Evolutionary conservation across 352 stramenopile genomes (phyloP).

Genomic region (Phytopythium helicoides): DNA sequence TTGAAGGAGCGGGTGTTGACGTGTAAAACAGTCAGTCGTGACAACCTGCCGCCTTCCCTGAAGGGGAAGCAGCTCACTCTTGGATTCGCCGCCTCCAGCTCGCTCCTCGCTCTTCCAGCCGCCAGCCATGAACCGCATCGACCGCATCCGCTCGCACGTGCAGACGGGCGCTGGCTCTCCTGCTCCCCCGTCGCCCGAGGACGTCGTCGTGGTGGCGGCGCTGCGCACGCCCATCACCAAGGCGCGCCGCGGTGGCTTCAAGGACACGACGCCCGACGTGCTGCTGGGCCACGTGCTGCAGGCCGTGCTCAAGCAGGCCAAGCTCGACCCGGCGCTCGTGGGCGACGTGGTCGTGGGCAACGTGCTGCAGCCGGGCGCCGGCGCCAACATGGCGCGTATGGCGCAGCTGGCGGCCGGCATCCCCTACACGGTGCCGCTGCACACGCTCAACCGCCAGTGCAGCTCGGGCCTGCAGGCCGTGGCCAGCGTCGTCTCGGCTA

Average conservation of each 20-base stretch:
- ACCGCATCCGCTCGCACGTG: too few relatives aligned
- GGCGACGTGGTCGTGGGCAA: constrained; percentile 96
- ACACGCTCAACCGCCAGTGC: constrained; percentile 98
- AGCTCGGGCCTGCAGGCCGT: constrained; percentile 97
- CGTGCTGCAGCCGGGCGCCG: constrained; percentile 95
- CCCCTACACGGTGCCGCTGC: constrained; percentile 86
- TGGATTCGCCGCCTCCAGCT: constrained; percentile 6
- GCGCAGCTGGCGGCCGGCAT: constrained; percentile 91
- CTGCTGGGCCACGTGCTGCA: constrained; percentile 86
- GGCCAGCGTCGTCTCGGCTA: constrained; percentile 89
- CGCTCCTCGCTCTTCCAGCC: not conserved
- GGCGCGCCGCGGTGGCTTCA: constrained; percentile 94
- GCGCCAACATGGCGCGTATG: constrained; percentile 94
- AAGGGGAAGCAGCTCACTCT: not conserved
- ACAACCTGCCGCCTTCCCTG: too few relatives aligned
- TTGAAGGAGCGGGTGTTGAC: too few relatives aligned
- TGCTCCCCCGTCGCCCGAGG: too few relatives aligned
- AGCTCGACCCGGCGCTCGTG: constrained; percentile 87
- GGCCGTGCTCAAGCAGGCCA: constrained; percentile 69
- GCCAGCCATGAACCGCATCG: constrained; percentile 28
- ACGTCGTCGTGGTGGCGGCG: constrained; percentile 94
- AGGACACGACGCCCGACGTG: constrained; percentile 90
- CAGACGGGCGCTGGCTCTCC: too few relatives aligned
- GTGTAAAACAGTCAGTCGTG: too few relatives aligned
- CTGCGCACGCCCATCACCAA: constrained; percentile 95